Percentiles rank a stretch among this genome's conserved stretches.
Conservation (phyloP, 345 rosid species). For the Lepidium africanum region DNA sequence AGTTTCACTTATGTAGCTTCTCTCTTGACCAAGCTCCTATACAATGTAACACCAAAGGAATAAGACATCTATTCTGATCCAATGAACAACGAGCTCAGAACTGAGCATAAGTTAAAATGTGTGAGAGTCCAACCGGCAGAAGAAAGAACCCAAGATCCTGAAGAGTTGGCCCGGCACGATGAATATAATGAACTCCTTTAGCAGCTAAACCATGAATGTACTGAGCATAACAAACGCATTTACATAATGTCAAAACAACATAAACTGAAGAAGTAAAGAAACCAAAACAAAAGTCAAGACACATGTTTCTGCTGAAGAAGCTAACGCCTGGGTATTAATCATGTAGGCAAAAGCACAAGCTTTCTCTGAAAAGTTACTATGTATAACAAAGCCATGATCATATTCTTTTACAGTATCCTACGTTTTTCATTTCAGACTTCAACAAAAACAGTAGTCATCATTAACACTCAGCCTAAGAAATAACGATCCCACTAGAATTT, state of each 20-base stretch:
- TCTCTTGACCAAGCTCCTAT: slow-evolving; percentile 94
- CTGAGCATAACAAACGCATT: slow-evolving; percentile 15
- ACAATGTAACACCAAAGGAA: slow-evolving; percentile 9
- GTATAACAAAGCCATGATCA: slow-evolving; percentile 25
- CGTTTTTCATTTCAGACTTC: slow-evolving; percentile 3
- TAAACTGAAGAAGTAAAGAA: not conserved
- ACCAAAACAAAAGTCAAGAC: not conserved
- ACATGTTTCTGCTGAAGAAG: not conserved
- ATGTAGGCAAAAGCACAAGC: slow-evolving; percentile 13
- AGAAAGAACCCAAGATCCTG: slow-evolving; percentile 85
- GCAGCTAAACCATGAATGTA: slow-evolving; percentile 68
- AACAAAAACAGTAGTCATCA: not conserved
- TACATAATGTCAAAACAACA: not conserved
- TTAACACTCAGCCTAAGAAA: slow-evolving; percentile 12
- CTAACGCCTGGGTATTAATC: not conserved
- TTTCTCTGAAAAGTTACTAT: slow-evolving; percentile 22
- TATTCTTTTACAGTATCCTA: slow-evolving; percentile 31
- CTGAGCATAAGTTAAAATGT: not conserved
- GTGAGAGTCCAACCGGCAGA: slow-evolving; percentile 63
- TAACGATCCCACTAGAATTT: not conserved
- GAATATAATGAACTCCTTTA: slow-evolving; percentile 89
- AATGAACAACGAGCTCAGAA: not conserved
- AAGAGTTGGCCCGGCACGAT: slow-evolving; percentile 76
- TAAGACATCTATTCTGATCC: slow-evolving; percentile 1
- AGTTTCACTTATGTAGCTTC: slow-evolving; percentile 85